These are phyloP conservation scores for Lathyrus tuberosus DNA, from an alignment of 306 rosid genomes.

Conservation along the genomic window DNA sequence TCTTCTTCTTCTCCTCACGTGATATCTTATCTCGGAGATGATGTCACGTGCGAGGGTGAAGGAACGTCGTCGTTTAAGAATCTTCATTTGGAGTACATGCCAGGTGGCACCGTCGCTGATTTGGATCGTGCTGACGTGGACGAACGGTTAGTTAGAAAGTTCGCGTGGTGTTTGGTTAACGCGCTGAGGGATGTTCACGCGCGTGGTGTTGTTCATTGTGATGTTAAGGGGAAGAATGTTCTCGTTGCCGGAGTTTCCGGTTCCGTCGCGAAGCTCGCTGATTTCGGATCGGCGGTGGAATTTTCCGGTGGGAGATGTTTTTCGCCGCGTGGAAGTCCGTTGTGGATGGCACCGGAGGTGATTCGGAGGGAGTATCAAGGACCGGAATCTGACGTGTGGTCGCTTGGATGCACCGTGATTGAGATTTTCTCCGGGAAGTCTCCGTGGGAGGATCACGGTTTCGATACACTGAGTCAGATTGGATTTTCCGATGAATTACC, in stretches of 20 bases:
- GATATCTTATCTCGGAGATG: conserved; percentile 62
- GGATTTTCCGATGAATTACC: conserved; percentile 64
- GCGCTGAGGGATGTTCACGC: conserved; percentile 68
- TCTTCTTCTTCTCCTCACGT: conserved; percentile 59
- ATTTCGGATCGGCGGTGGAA: conserved; percentile 75
- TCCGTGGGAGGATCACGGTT: conserved; percentile 71
- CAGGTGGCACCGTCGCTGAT: conserved; percentile 75
- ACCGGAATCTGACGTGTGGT: conserved; percentile 88
- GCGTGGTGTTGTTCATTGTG: conserved; percentile 75
- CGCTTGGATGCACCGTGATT: conserved; percentile 84
- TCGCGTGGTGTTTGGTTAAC: conserved; percentile 65
- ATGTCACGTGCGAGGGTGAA: conserved; percentile 49
- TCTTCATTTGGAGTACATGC: conserved; percentile 75
- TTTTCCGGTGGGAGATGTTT: not conserved
- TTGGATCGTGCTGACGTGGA: conserved; percentile 50
- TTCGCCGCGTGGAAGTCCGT: conserved; percentile 78
- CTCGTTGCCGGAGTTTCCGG: conserved; percentile 40
- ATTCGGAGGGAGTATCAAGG: conserved; percentile 72
- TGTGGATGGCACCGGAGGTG: conserved; percentile 99
- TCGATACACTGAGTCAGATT: conserved; percentile 62
- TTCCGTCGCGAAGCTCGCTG: conserved; percentile 61
- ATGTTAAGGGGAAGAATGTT: conserved; percentile 78
- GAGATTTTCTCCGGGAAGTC: conserved; percentile 85
- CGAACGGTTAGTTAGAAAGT: conserved; percentile 52
- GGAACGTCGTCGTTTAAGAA: conserved; percentile 58